Conservation (phyloP, 169 alveolate genomes). For the Sarcocystis neurona region DNA sequence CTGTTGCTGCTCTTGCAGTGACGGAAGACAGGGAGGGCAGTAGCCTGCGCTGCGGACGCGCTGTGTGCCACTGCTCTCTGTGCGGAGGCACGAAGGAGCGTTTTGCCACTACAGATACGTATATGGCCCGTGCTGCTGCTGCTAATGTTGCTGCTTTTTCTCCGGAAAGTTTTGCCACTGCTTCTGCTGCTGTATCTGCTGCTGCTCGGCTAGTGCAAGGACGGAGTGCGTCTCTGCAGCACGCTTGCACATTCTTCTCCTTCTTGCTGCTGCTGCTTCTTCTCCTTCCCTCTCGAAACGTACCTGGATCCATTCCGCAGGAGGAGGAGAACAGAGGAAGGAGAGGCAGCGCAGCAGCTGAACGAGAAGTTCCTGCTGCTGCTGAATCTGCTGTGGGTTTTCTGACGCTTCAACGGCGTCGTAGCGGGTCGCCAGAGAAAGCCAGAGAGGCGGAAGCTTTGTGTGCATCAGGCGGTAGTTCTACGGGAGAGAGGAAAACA, state of each 20-base stretch:
- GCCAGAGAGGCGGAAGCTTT: constrained; percentile 28
- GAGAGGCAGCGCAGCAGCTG: constrained; percentile 59
- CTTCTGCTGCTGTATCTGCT: not conserved
- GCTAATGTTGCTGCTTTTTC: not conserved
- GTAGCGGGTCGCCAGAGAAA: constrained; percentile 20
- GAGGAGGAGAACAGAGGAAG: constrained; percentile 37
- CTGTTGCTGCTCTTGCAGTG: no score
- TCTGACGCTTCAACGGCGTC: constrained; percentile 32
- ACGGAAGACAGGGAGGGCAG: no score
- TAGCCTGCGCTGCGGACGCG: no score
- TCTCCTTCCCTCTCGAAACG: no score
- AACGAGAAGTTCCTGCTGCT: constrained; percentile 26
- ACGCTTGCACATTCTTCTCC: not conserved
- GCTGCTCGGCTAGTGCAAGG: not conserved
- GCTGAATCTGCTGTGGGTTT: constrained; percentile 35
- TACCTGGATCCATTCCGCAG: constrained; percentile 54
- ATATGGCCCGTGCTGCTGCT: constrained; percentile 22
- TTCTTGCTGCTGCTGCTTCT: not conserved
- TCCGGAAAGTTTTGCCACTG: not conserved
- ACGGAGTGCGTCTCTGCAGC: not conserved
- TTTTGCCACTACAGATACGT: no score
- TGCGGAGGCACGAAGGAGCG: no score
- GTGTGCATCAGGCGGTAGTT: constrained; percentile 28
- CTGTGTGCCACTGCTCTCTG: no score
- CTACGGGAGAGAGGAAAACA: no score